Base-by-base conservation (phyloP, 495 filamentous ascomycete species). In the Podospora appendiculata region DNA sequence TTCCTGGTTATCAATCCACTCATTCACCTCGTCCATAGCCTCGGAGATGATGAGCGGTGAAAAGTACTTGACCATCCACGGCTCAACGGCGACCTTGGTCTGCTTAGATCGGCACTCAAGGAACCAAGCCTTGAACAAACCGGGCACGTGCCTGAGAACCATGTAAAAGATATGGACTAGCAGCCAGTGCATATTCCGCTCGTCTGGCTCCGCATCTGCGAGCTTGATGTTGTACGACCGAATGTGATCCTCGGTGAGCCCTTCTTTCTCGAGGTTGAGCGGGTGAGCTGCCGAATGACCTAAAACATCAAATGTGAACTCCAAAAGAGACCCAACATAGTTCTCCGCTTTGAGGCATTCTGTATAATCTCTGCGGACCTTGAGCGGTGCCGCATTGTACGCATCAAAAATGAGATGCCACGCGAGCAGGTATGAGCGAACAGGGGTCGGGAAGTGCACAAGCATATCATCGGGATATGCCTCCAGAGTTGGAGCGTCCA, bases 361-460 rank as follows among this genome's bases (percentile, higher is more conserved):
- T 0, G 79, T 76, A 61, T 97, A 99, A 58, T 90, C 82, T 44
- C 77, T 79, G 58, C 86, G 85, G 9, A 96, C 82, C 60, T 88
- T 84, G 63, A 85, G 83, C 5, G 90, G 90, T 6, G 90, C 82
- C 41, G 85, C 82, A 45, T 77, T 71, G 63, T 93, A 93, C 53
- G 90, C 86, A 58, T 93, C 90, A 61, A 95, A 96, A 3, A 95
- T 80, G 12, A 97, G 70, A 51, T 89, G 80, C 93, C 93, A 97
- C 40, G 90, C 87, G 32, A 95, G 70, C n/a, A 97, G 76, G 63
- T 96, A 99, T 6, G 84, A 82, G 45, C 87, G 76, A 41, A 83
- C 58, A 2, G 58, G 78, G 47, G 54, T 70, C 49, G 61, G 83
- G 70, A 69, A 94, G 67, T 53, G 63, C 50, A 50, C 70, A n/a